Percentiles rank a stretch among this genome's conserved stretches.
Conservation (phyloP, 2,329 filamentous ascomycete genomes). For the Acarospora socialis region DNA sequence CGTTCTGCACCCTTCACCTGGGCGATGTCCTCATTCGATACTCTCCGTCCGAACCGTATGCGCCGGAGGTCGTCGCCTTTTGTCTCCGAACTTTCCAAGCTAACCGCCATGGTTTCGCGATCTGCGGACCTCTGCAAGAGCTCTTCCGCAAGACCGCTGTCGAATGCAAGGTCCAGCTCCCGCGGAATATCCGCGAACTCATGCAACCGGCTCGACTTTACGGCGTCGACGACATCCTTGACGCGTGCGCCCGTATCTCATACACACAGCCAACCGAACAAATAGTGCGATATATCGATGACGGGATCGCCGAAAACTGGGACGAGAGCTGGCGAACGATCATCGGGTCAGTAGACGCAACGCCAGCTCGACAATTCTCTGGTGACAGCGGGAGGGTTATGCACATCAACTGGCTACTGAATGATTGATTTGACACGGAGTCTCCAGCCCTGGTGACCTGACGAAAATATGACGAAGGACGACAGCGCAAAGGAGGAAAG, state of each 20-base stretch:
- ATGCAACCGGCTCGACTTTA: slow-evolving; percentile 13
- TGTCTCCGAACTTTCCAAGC: slow-evolving; percentile 14
- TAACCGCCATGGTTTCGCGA: slow-evolving; percentile 14
- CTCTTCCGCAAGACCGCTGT: slow-evolving; percentile 15
- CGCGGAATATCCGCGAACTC: slow-evolving; percentile 11
- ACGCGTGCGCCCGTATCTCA: slow-evolving; percentile 17
- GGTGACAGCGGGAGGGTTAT: slow-evolving; percentile 5
- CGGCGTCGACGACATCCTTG: slow-evolving; percentile 17
- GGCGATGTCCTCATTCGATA: slow-evolving; percentile 14
- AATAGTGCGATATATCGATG: slow-evolving; percentile 7
- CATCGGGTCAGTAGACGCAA: background rate
- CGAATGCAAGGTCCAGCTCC: slow-evolving; percentile 9
- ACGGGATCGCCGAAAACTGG: slow-evolving; percentile 9
- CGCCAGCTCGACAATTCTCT: background rate
- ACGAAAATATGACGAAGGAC: no score
- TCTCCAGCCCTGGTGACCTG: no score
- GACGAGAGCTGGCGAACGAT: slow-evolving; percentile 6
- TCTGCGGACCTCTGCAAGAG: slow-evolving; percentile 17
- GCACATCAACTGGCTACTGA: slow-evolving; percentile 7
- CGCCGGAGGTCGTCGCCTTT: slow-evolving; percentile 11
- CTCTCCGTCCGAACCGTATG: slow-evolving; percentile 6
- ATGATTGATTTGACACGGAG: slow-evolving; percentile 6
- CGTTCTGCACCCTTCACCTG: slow-evolving; percentile 18
- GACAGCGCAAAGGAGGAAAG: no score
- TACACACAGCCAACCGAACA: slow-evolving; percentile 16